phyloP scores from a whole-genome alignment of 1,284 basidiomycete species.

The Ganoderma lucidum region DNA sequence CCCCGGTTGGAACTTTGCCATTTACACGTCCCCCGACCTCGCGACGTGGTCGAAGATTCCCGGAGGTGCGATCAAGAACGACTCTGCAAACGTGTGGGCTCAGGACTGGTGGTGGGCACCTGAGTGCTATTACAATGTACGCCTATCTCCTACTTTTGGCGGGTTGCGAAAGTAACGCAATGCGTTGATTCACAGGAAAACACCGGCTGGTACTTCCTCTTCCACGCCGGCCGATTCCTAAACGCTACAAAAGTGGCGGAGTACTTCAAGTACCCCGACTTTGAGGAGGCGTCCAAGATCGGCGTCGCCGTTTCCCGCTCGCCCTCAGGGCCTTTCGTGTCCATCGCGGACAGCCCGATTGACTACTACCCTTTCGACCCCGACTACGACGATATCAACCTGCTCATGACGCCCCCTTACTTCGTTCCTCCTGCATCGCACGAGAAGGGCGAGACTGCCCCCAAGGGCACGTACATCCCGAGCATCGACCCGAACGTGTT shows the following conservation, averaged over 20 bases:
- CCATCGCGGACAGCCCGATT: slow-evolving; percentile 18
- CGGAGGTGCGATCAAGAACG: slow-evolving; percentile 20
- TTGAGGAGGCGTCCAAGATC: slow-evolving; percentile 24
- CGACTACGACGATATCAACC: slow-evolving; percentile 20
- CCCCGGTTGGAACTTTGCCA: slow-evolving; percentile 17
- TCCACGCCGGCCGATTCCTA: slow-evolving; percentile 21
- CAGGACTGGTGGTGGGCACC: slow-evolving; percentile 24
- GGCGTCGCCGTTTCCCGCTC: slow-evolving; percentile 22
- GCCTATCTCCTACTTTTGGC: neutral
- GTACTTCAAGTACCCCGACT: slow-evolving; percentile 25
- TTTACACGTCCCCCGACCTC: slow-evolving; percentile 24
- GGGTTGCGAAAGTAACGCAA: neutral
- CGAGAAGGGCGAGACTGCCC: slow-evolving; percentile 13
- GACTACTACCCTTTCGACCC: slow-evolving; percentile 24
- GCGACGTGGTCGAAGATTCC: slow-evolving; percentile 16
- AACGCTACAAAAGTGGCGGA: slow-evolving; percentile 15
- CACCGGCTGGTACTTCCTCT: slow-evolving; percentile 21
- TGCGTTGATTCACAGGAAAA: slow-evolving; percentile 10
- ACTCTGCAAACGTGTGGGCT: slow-evolving; percentile 17
- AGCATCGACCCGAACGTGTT: slow-evolving; percentile 22
- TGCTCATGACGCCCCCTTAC: slow-evolving; percentile 20
- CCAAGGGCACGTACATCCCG: slow-evolving; percentile 21
- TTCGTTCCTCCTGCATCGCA: slow-evolving; percentile 16
- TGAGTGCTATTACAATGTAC: slow-evolving; percentile 19
- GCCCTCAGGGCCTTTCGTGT: slow-evolving; percentile 18